These are phyloP conservation scores for Penicillium fimorum DNA, from an alignment of 495 filamentous ascomycete genomes.

Conservation along the genomic window DNA sequence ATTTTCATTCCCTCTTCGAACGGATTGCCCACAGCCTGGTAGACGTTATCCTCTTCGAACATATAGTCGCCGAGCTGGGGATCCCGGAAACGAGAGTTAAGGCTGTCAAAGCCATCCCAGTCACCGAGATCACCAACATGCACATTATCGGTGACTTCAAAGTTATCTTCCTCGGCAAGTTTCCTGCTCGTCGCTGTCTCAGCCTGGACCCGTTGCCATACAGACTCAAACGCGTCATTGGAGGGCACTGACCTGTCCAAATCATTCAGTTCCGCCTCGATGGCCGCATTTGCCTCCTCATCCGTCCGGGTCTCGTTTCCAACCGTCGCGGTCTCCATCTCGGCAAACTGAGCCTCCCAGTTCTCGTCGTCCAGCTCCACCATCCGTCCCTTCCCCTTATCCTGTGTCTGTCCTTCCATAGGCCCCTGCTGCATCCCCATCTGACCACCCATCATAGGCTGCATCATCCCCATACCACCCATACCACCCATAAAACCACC, in stretches of 20 bases:
- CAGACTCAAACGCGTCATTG: conserved; percentile 80
- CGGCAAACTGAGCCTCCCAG: conserved; percentile 94
- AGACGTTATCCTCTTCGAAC: conserved; percentile 92
- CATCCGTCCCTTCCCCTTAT: conserved; percentile 86
- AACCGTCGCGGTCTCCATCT: conserved; percentile 74
- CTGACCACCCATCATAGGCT: conserved; percentile 46
- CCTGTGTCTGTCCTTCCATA: conserved; percentile 48
- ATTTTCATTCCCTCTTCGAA: conserved; percentile 91
- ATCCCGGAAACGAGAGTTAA: conserved; percentile 60
- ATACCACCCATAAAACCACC: conserved; percentile 50
- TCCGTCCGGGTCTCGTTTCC: conserved; percentile 59
- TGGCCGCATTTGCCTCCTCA: conserved; percentile 68
- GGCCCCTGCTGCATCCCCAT: conserved; percentile 53
- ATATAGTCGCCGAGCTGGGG: conserved; percentile 84
- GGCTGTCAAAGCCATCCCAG: conserved; percentile 68
- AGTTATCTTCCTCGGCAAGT: conserved; percentile 62
- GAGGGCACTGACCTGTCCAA: conserved; percentile 78
- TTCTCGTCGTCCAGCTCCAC: conserved; percentile 89
- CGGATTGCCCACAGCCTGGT: conserved; percentile 70
- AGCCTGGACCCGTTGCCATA: conserved; percentile 84
- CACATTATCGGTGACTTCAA: conserved; percentile 51
- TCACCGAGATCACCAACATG: conserved; percentile 67
- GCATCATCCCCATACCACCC: conserved; percentile 54
- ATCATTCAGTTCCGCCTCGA: conserved; percentile 86
- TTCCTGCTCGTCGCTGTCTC: conserved; percentile 71